Evolutionary conservation across 2,329 filamentous ascomycete species (phyloP).

Genomic region (Exophiala aquamarina): DNA sequence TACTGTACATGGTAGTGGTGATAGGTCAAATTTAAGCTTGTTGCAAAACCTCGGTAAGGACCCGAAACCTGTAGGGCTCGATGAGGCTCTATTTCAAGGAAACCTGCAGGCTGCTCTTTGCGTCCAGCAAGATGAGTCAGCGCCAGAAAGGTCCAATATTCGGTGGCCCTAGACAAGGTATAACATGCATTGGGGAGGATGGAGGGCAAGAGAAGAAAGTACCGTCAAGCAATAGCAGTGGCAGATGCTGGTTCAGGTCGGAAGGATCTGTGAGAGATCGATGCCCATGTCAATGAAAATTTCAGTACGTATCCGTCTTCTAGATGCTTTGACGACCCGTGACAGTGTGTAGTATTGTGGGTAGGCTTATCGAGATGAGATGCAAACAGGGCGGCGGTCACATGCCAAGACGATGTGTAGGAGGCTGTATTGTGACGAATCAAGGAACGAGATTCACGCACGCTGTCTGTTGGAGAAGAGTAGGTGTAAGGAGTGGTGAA

Average conservation of each 20-base stretch:
- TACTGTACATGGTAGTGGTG: constrained; percentile 26
- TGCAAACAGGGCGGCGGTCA: constrained; percentile 3
- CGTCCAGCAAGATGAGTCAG: constrained; percentile 9
- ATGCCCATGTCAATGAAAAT: constrained; percentile 16
- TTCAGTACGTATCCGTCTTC: constrained; percentile 16
- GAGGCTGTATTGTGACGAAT: constrained; percentile 14
- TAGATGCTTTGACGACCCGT: background rate
- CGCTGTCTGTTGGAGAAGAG: constrained; percentile 16
- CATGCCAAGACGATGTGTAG: constrained; percentile 12
- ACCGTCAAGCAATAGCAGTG: constrained; percentile 4
- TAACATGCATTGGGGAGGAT: constrained; percentile 11
- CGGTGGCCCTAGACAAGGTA: constrained; percentile 7
- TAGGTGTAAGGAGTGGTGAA: constrained; percentile 4
- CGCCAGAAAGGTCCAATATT: constrained; percentile 3
- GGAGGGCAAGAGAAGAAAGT: constrained; percentile 11
- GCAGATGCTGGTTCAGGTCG: background rate
- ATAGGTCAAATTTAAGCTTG: constrained; percentile 1
- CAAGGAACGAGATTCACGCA: constrained; percentile 15
- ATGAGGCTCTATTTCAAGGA: constrained; percentile 9
- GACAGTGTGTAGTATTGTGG: too few species aligned
- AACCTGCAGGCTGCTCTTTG: background rate
- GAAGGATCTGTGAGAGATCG: constrained; percentile 5
- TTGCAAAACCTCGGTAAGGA: background rate
- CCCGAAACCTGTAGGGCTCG: background rate
- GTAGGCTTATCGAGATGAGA: constrained; percentile 1